These are phyloP conservation scores for Arbutus unedo DNA, from an alignment of 148 eudicot species.

Conservation along the genomic window DNA sequence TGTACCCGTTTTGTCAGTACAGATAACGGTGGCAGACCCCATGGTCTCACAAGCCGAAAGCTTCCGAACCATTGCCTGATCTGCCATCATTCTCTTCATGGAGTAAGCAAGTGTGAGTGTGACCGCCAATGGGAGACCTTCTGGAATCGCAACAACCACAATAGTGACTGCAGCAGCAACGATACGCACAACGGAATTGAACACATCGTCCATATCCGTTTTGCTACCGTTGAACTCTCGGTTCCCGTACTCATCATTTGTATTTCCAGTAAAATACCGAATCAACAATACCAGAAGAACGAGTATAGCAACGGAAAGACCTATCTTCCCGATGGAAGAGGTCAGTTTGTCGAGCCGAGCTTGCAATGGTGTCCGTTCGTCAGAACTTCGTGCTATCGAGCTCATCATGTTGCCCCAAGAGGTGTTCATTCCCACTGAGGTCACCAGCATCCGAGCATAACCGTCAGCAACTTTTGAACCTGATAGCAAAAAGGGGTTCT, in stretches of 20 bases:
- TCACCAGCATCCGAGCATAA: conserved; percentile 62
- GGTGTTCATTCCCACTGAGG: conserved; percentile 73
- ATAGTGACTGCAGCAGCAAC: conserved; percentile 72
- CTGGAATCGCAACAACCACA: conserved; percentile 88
- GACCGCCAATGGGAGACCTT: conserved; percentile 83
- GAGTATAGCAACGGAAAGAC: conserved; percentile 63
- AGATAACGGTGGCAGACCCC: conserved; percentile 89
- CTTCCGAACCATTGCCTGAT: conserved; percentile 90
- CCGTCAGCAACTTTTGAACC: conserved; percentile 88
- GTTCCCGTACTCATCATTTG: conserved; percentile 38
- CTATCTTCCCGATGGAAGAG: conserved; percentile 71
- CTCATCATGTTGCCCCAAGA: conserved; percentile 93
- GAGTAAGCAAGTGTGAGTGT: conserved; percentile 88
- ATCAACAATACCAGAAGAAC: conserved; percentile 64
- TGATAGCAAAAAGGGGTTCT: conserved; percentile 65
- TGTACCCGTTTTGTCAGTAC: conserved; percentile 86
- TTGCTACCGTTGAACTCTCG: conserved; percentile 34
- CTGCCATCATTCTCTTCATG: conserved; percentile 88
- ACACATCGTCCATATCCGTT: conserved; percentile 34
- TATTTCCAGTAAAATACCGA: conserved; percentile 82
- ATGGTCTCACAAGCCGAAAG: conserved; percentile 89
- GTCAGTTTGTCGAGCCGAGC: conserved; percentile 63
- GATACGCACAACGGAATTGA: conserved; percentile 55
- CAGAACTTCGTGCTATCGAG: conserved; percentile 51
- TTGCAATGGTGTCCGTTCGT: conserved; percentile 73